Evolutionary conservation across 345 rosid genomes (phyloP), one percentile per base, ranked within the genome.

Genomic region (Boechera divaricarpa): DNA sequence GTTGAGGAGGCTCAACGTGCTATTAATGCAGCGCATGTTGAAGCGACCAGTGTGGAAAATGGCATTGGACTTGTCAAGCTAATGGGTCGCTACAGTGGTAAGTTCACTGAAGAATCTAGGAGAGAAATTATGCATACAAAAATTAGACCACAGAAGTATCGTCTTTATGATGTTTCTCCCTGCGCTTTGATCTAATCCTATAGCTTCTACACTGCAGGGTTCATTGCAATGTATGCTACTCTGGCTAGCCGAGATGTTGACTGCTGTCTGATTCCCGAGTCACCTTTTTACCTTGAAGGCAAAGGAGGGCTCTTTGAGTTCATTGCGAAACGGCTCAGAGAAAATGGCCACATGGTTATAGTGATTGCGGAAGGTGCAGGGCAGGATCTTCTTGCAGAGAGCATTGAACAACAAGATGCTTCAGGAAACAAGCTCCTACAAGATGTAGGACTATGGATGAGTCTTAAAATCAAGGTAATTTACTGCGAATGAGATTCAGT

Each of bases 1-100:
- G 97, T 93, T 63, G 98, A 93, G 79, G 98, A 93, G 80, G 97
- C 98, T 76, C 98, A 93, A 72, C 95, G 98, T 67, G 93, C 97
- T 66, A 93, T 91, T 58, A 89, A 86, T 74, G 95, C 98, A 42
- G 98, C 98, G 9, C 98, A 91, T 76, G 95, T 93, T 57, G 98
- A 93, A 82, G 90, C 98, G 56, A 82, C 72, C 81, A 93, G 97
- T 78, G 65, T 59, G 38, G 92, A 85, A 77, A 88, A 93, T 48
- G 95, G 97, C 7, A 87, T 93, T 5, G 98, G 98, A 53, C 75
- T 93, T 67, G 98, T 91, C 81, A 93, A 91, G 88, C 86, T 93
- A 57, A 93, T 93, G 93, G 98, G 98, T 6, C 89, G 97, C 28
- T 39, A 87, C 77, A 81, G 97, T 80, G 98, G 98, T 89, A 80